Evolutionary conservation across 2,329 filamentous ascomycete species (phyloP).

Genomic region (Cryoendolithus antarcticus): DNA sequence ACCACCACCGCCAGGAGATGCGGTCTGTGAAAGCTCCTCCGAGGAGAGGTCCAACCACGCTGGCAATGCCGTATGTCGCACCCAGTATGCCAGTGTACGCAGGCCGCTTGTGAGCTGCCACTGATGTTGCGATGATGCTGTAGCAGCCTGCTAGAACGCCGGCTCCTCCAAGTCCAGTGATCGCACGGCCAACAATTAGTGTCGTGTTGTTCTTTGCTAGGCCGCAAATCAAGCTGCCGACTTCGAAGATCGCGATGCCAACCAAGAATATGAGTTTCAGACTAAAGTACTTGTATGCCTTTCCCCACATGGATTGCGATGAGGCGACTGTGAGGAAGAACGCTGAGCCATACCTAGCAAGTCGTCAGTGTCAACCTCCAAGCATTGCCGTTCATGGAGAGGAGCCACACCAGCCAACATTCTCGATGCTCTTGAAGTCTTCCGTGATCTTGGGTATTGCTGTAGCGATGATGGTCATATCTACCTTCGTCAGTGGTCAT

Average conservation of each 20-base stretch:
- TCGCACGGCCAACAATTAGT: constrained; percentile 29
- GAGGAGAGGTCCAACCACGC: constrained; percentile 31
- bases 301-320: constrained; percentile 22
- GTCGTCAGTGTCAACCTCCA: constrained; percentile 18
- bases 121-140: constrained; percentile 16
- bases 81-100: constrained; percentile 28
- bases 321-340: constrained; percentile 25
- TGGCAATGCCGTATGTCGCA: constrained; percentile 27
- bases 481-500: neutral
- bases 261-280: constrained; percentile 25
- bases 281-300: constrained; percentile 13
- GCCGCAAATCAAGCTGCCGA: constrained; percentile 29
- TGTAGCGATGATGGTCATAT: constrained; percentile 17
- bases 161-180: constrained; percentile 25
- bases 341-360: constrained; percentile 33
- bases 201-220: constrained; percentile 23
- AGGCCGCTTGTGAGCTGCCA: constrained; percentile 27
- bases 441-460: constrained; percentile 25
- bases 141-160: constrained; percentile 22
- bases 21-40: constrained; percentile 30
- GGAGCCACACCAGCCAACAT: constrained; percentile 23
- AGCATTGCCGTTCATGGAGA: too few species aligned
- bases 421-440: constrained; percentile 23
- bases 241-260: constrained; percentile 30
- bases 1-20: constrained; percentile 23